phyloP scores from a whole-genome alignment of 345 rosid genomes.

The Physaria fendleri region DNA sequence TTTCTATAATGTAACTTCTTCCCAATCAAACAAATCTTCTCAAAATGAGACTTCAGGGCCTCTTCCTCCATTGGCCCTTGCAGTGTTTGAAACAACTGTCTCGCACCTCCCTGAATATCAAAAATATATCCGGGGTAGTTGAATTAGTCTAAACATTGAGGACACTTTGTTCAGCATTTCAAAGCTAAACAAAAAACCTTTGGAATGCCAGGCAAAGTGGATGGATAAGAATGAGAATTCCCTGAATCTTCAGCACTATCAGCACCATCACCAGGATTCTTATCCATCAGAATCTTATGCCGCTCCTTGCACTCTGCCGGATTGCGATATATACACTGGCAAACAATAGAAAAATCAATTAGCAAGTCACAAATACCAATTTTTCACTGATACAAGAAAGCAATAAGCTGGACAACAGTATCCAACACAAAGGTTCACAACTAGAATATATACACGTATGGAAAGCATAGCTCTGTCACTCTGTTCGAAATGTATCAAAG shows the following conservation, averaged over 20 bases:
- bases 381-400: conserved; percentile 6
- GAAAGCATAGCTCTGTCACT: conserved; percentile 10
- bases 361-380: background rate
- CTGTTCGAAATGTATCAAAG: background rate
- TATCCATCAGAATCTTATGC: conserved; percentile 87
- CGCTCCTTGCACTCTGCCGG: conserved; percentile 96
- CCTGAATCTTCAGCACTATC: conserved; percentile 99
- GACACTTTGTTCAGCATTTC: conserved; percentile 15
- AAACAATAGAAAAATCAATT: background rate
- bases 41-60: conserved; percentile 90
- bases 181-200: conserved; percentile 43
- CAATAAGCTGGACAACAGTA: background rate
- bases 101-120: conserved; percentile 85
- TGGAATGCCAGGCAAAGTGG: conserved; percentile 98
- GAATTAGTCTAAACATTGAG: conserved; percentile 20
- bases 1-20: conserved; percentile 55
- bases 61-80: conserved; percentile 99
- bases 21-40: conserved; percentile 74
- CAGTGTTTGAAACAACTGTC: conserved; percentile 92
- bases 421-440: background rate
- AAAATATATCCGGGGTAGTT: conserved; percentile 19
- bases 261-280: conserved; percentile 82
- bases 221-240: conserved; percentile 95
- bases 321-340: conserved; percentile 84
- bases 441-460: too few species aligned